These are phyloP conservation scores for Pseudogymnoascus sp. DNA, from an alignment of 2,329 filamentous ascomycete species.

Conservation along the genomic window DNA sequence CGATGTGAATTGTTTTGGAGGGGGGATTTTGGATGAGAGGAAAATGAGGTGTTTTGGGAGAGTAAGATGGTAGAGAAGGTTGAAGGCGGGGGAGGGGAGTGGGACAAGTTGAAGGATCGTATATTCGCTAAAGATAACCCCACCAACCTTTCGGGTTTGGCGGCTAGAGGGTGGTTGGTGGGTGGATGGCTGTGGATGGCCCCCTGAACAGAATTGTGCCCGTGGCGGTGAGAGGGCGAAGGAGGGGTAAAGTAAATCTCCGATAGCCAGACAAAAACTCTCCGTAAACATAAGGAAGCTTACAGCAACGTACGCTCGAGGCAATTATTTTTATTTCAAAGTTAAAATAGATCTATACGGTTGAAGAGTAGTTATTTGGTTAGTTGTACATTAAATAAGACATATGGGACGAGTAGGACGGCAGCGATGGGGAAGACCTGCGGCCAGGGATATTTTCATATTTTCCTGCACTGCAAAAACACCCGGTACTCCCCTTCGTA, in stretches of 20 bases:
- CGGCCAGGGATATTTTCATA: background rate
- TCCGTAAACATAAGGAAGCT: background rate
- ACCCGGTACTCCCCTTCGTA: background rate
- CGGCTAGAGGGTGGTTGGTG: background rate
- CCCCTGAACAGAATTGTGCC: slow-evolving; percentile 1
- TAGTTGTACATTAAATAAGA: background rate
- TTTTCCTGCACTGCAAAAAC: background rate
- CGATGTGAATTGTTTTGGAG: slow-evolving; percentile 8
- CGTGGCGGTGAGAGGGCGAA: background rate
- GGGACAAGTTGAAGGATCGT: slow-evolving; percentile 6
- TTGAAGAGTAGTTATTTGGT: background rate
- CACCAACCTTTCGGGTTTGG: slow-evolving; percentile 9
- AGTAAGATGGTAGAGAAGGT: slow-evolving; percentile 5
- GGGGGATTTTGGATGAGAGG: background rate
- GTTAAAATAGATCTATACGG: background rate
- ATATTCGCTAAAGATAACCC: slow-evolving; percentile 9
- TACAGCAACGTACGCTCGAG: background rate
- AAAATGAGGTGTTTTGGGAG: slow-evolving; percentile 8
- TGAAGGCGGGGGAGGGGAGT: slow-evolving; percentile 8
- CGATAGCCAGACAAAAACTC: background rate
- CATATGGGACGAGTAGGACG: background rate
- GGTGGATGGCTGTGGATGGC: background rate
- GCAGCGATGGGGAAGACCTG: background rate
- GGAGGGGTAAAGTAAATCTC: slow-evolving; percentile 3
- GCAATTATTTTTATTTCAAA: background rate